Percentiles rank a stretch among this genome's conserved stretches.
These are phyloP conservation scores for Chlorella sp. DNA, from an alignment of 139 green algal genomes.

Conservation along the genomic window DNA sequence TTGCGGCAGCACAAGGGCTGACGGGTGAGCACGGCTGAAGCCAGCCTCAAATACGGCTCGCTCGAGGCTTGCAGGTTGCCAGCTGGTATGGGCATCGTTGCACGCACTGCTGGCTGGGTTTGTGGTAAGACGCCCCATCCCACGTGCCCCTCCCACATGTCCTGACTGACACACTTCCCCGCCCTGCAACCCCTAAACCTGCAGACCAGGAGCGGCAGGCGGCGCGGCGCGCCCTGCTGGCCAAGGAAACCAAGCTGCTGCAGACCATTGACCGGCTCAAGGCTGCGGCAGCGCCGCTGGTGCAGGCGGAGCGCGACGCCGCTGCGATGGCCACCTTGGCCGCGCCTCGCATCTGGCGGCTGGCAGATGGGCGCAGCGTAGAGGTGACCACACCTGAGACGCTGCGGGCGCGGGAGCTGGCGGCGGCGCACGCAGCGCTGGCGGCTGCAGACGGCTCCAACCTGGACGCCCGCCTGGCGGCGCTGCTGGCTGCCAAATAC, in stretches of 20 bases:
- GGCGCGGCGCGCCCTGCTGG: neutral
- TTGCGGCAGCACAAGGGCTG: slow-evolving; percentile 54
- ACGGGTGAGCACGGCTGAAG: neutral
- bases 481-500: slow-evolving; percentile 91
- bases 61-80: no score
- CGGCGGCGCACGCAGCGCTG: slow-evolving; percentile 61
- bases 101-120: no score
- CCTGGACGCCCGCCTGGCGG: slow-evolving; percentile 82
- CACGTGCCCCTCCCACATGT: no score
- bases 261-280: slow-evolving; percentile 66
- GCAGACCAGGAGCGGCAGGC: slow-evolving; percentile 12
- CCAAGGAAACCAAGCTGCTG: slow-evolving; percentile 84
- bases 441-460: slow-evolving; percentile 43
- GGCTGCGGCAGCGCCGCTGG: slow-evolving; percentile 48
- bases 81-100: no score
- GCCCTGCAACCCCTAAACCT: neutral
- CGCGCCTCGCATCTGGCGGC: slow-evolving; percentile 61
- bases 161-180: no score
- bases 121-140: no score
- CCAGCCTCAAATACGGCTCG: neutral
- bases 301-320: slow-evolving; percentile 59
- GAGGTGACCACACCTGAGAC: slow-evolving; percentile 2
- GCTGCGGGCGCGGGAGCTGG: slow-evolving; percentile 75
- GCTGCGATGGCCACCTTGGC: slow-evolving; percentile 61
- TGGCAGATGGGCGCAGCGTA: neutral